phyloP scores from a whole-genome alignment of 2,329 filamentous ascomycete genomes.

The Penicillium glabrum region DNA sequence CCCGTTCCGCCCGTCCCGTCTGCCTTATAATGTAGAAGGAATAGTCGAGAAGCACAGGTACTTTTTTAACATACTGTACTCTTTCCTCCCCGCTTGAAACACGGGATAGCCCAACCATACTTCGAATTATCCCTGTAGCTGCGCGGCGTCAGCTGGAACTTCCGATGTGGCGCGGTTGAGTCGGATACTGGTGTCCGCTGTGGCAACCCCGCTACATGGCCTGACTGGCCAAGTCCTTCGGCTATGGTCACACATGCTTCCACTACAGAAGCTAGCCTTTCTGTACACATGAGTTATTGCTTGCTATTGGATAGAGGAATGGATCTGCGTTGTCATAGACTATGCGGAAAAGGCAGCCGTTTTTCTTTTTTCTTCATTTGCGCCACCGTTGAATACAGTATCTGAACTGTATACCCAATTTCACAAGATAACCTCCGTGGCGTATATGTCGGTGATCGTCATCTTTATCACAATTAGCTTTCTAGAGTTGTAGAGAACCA shows the following conservation, averaged over 20 bases:
- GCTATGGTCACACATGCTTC: neutral
- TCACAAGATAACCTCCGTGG: neutral
- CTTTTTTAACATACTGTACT: neutral
- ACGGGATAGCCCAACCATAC: neutral
- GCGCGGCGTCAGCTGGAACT: neutral
- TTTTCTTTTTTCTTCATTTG: neutral
- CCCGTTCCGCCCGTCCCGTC: conserved; percentile 10
- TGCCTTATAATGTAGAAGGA: neutral
- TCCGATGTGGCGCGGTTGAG: neutral
- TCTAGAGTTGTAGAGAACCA: neutral
- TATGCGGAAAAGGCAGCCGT: conserved; percentile 6
- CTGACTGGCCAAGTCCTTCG: neutral
- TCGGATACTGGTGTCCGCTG: neutral
- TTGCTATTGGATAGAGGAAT: neutral
- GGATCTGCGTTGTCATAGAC: neutral
- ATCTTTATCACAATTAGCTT: neutral
- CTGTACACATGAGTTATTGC: neutral
- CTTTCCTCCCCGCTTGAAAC: neutral
- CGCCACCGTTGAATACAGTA: neutral
- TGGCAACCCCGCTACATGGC: neutral
- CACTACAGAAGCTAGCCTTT: neutral
- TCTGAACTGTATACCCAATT: neutral
- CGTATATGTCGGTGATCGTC: neutral
- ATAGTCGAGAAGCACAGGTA: neutral
- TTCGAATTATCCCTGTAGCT: neutral